Evolutionary conservation across 2,329 filamentous ascomycete species (phyloP), one percentile per base, ranked within the genome.

Genomic region (Pleoardoris graminearum): DNA sequence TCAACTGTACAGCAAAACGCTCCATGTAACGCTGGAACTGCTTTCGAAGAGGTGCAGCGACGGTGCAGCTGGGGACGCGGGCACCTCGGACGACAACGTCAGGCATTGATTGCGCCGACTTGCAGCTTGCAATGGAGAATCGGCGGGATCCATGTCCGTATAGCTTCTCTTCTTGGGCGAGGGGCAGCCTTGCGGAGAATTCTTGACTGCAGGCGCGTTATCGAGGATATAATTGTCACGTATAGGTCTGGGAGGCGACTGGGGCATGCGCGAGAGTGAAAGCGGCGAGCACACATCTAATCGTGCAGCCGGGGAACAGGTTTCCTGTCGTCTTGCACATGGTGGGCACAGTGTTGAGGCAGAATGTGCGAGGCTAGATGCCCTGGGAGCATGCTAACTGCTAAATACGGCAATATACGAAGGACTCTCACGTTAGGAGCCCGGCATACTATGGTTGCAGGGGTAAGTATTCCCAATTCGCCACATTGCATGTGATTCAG

Each of bases 121-220:
- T 44, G 37, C 48, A 16, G 36, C 11, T 42, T 35, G 46, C 59
- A 37, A 54, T 57, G 51, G 46, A 57, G 51, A 50, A 48, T 53
- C 50, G 55, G 27, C 8, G 11, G 38, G 7, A 39, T 51, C 37
- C 36, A 49, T 51, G 44, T 53, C 47, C 32, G 43, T 50, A 25
- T 17, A 45, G 22, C 33, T 51, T 54, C 59, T 66, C 65, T 67
- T 62, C 57, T 59, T 61, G 57, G 61, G 54, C n/a, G 43, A 56
- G 53, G 48, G 41, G 41, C 35, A 50, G 36, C 22, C 30, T 19
- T 39, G 46, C 23, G 42, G 14, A 30, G 49, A 54, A 57, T 51
- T 44, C 49, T 29, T 48, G 54, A 21, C 32, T 49, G 47, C 42
- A 55, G 47, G 51, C 39, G 53, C 51, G 62, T 58, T 63, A 60